Evolutionary conservation across 352 stramenopile species (phyloP), one percentile per base, ranked within the genome.

Genomic region (Globisporangium camurandrum): DNA sequence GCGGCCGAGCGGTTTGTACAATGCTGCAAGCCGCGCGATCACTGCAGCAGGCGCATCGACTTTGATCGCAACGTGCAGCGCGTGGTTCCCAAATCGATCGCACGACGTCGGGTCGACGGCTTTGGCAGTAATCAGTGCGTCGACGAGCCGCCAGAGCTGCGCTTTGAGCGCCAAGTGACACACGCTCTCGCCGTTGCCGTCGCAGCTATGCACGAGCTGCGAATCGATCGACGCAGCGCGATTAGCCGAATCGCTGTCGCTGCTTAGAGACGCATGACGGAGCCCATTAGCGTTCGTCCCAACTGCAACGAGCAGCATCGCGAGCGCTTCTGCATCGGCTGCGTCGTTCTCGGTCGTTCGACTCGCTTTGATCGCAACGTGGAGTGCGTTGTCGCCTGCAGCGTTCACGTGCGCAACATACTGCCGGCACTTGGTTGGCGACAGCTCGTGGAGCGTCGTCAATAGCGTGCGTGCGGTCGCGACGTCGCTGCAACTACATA

Each of bases 1-100:
- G 14, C 43, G 46, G 0, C 39, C 36, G n/a, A n/a, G n/a, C 20
- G 65, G 64, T 9, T 70, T 56, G 31, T 77, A 82, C 8, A 79
- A 45, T 56, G 76, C 66, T 17, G 84, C 67, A 28, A 88, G 56
- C 0, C 58, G 62, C 22, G 59, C 62, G 19, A 86, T 54, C 17
- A 83, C 36, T 1, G 48, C 46, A 16, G 67, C 50, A n/a, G 78
- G 74, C 22, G 75, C 71, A 44, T 67, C 57, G 16, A 85, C 43
- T 59, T 83, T 76, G 41, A 91, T 78, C 9, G 75, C 64, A n/a
- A 88, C 49, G 49, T 88, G 74, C 2, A 91, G 58, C 10, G 66
- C 58, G 4, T 65, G 79, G 51, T 84, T 82, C 11, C 76, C 70
- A 14, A 69, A 43, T 8, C 44, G 53, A 49, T 87, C 77, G 33